Evolutionary conservation across 371 early-diverging fungal species (phyloP).

Genomic region (Blastocladiella emersonii): DNA sequence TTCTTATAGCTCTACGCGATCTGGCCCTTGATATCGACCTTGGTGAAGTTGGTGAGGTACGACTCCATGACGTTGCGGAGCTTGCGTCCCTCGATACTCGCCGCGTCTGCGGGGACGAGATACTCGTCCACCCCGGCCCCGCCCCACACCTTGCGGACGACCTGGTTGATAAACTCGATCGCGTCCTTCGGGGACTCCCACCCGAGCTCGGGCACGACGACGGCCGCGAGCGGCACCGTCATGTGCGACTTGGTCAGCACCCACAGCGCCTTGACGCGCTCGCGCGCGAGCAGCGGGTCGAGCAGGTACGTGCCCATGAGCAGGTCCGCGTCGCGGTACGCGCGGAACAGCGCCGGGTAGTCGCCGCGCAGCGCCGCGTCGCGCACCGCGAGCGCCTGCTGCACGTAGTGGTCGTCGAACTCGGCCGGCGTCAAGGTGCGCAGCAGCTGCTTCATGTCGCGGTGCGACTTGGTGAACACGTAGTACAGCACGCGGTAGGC

Average conservation of each 20-base stretch:
- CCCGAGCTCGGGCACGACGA: background rate
- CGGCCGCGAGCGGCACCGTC: too few species aligned
- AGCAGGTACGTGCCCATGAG: constrained; percentile 64
- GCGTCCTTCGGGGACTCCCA: too few species aligned
- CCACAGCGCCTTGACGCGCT: constrained; percentile 54
- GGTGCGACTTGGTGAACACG: constrained; percentile 50
- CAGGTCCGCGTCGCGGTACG: constrained; percentile 64
- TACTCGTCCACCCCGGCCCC: too few species aligned
- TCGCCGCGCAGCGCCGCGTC: constrained; percentile 58
- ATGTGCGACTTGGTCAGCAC: constrained; percentile 53
- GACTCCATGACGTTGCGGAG: constrained; percentile 37
- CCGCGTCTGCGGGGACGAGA: background rate
- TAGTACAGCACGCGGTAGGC: constrained; percentile 85
- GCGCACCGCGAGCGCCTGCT: constrained; percentile 72
- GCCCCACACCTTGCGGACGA: constrained; percentile 4
- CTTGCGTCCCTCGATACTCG: constrained; percentile 1
- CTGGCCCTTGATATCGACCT: constrained; percentile 62
- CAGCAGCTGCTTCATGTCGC: constrained; percentile 62
- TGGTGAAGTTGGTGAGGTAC: constrained; percentile 26
- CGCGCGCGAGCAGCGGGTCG: constrained; percentile 76
- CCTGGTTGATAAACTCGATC: background rate
- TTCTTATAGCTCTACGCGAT: constrained; percentile 14
- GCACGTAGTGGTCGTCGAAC: constrained; percentile 38
- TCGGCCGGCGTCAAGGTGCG: constrained; percentile 43
- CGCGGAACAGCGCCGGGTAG: constrained; percentile 63